phyloP scores from a whole-genome alignment of 2,329 filamentous ascomycete species.

The Beauveria sp. region DNA sequence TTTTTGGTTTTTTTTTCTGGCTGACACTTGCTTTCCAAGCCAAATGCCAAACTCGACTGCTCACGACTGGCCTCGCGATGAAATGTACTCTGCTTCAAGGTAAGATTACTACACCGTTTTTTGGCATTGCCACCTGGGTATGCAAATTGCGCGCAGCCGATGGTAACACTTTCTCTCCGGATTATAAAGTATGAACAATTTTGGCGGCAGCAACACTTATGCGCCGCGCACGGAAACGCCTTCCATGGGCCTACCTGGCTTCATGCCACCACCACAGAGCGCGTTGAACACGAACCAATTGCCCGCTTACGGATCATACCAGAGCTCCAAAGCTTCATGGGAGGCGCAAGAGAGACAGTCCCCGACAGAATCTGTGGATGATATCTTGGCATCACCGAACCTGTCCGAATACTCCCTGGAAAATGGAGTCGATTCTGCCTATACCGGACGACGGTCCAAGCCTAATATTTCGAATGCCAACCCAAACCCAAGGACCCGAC shows the following conservation, averaged over 20 bases:
- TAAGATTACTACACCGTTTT: not conserved
- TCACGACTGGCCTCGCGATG: constrained; percentile 11
- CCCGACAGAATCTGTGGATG: constrained; percentile 50
- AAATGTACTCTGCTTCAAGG: constrained; percentile 10
- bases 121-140: not conserved
- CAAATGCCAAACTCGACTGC: not conserved
- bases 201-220: constrained; percentile 6
- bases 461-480: constrained; percentile 14
- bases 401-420: constrained; percentile 55
- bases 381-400: constrained; percentile 50
- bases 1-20: not conserved
- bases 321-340: constrained; percentile 36
- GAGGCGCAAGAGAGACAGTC: constrained; percentile 45
- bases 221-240: constrained; percentile 30
- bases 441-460: constrained; percentile 37
- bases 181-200: constrained; percentile 6
- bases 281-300: constrained; percentile 27
- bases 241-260: constrained; percentile 32
- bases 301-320: constrained; percentile 30
- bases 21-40: not conserved
- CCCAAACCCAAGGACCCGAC: constrained; percentile 37
- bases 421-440: constrained; percentile 34
- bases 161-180: constrained; percentile 1
- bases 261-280: constrained; percentile 35
- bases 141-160: not conserved